Base-by-base conservation (phyloP, 257 asterid genomes). In the Catharanthus roseus region DNA sequence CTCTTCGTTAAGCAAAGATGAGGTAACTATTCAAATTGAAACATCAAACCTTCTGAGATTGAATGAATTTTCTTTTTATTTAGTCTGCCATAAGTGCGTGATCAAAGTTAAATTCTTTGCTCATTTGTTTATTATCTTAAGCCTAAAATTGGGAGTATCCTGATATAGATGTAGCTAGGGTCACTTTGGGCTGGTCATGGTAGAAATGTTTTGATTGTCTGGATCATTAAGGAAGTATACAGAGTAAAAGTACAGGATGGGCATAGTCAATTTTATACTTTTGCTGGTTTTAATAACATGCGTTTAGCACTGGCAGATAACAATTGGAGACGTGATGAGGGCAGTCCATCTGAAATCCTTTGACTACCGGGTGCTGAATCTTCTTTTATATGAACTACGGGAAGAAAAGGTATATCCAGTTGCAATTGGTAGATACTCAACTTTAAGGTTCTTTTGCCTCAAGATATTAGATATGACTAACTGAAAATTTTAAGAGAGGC, bases 311-410 rank as follows among this genome's bases (percentile, higher is more conserved):
- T 75, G 36, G 23, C 76, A 91, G 97, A 83, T 87, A 74, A 86
- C 86, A 47, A 82, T 95, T 77, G 89, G 81, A 76, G 99, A 91
- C 73, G 93, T 82, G 51, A 86, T 67, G 51, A 86, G 80, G 82
- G 99, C 99, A 53, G 83, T 88, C 72, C 89, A 82, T 80, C 80
- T 91, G 81, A 95, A 95, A 82, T 95, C 99, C 58, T 95, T 95
- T 34, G 99, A 95, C 77, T 91, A 88, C 75, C 88, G 97, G 45
- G 92, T 91, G 77, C 86, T 95, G 80, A 89, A 91, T 85, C 95
- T 91, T 78, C 83, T 91, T 60, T 70, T 95, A 56, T 95, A 87
- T 78, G 97, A 87, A 81, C 79, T 95, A 74, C 83, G 80, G 75
- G 85, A 87, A 51, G 90, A 85, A 82, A 78, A 83, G 97, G 97